Percentiles rank a stretch among this genome's conserved stretches.
phyloP scores from a whole-genome alignment of 1,284 basidiomycete species.

The Ustilago hordei region DNA sequence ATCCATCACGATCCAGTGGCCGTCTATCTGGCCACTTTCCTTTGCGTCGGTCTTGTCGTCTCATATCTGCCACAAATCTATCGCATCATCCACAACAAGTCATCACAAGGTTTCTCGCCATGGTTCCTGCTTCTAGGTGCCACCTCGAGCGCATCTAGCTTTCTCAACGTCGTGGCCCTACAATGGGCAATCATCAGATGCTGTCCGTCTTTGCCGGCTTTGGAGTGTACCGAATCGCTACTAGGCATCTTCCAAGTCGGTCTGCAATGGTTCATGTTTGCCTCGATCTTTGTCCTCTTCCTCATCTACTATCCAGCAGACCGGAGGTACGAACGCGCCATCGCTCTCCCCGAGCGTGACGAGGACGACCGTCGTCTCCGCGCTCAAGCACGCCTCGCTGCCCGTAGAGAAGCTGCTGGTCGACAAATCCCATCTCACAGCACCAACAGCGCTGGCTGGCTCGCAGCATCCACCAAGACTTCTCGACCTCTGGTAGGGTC shows the following conservation, averaged over 20 bases:
- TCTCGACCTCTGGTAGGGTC: constrained; percentile 11
- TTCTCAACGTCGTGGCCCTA: constrained; percentile 76
- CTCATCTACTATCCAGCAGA: constrained; percentile 90
- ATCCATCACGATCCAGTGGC: constrained; percentile 78
- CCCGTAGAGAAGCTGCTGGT: constrained; percentile 29
- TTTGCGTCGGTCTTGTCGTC: constrained; percentile 83
- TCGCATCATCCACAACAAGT: constrained; percentile 73
- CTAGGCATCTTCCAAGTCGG: constrained; percentile 86
- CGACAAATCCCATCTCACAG: constrained; percentile 12
- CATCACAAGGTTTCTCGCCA: constrained; percentile 89
- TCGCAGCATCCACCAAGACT: constrained; percentile 21
- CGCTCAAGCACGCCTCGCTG: constrained; percentile 36
- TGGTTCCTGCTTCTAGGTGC: constrained; percentile 94
- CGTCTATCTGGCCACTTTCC: constrained; percentile 78
- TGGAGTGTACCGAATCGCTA: constrained; percentile 80
- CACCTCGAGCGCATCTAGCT: constrained; percentile 72
- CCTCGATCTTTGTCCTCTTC: constrained; percentile 84
- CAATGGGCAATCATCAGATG: constrained; percentile 89
- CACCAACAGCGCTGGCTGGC: constrained; percentile 13
- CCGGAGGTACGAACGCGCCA: constrained; percentile 76
- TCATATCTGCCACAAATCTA: constrained; percentile 93
- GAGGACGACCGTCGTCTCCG: constrained; percentile 25
- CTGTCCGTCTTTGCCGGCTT: constrained; percentile 73
- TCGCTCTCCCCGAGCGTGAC: constrained; percentile 42
- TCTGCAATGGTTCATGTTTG: constrained; percentile 88